These are phyloP conservation scores for Falciphora oryzae DNA, from an alignment of 2,329 filamentous ascomycete genomes.

Conservation along the genomic window DNA sequence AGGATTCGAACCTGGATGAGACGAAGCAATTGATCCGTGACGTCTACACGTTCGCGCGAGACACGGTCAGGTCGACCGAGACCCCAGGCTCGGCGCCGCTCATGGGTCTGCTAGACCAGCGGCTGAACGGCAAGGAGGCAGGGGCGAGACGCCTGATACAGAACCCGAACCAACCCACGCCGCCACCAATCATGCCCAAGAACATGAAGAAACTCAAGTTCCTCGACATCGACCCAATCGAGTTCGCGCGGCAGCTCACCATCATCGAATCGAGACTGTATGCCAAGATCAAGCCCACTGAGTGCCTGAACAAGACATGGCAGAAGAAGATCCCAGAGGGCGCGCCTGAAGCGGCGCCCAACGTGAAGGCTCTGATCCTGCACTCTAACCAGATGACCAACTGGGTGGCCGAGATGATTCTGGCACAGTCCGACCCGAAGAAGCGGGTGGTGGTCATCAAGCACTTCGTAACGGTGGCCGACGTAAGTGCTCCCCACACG, in stretches of 20 bases:
- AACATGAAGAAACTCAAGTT: constrained; percentile 99
- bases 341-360: constrained; percentile 79
- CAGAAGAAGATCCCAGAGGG: constrained; percentile 86
- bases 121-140: constrained; percentile 80
- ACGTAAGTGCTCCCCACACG: constrained; percentile 55
- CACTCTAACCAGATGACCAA: constrained; percentile 99
- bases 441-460: constrained; percentile 97
- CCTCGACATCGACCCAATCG: constrained; percentile 88
- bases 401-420: constrained; percentile 98
- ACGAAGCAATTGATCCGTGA: constrained; percentile 80
- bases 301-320: constrained; percentile 98
- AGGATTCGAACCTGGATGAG: constrained; percentile 70
- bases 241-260: constrained; percentile 95
- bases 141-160: constrained; percentile 81
- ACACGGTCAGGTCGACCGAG: constrained; percentile 87
- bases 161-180: constrained; percentile 75
- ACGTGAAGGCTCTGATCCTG: constrained; percentile 92
- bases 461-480: constrained; percentile 93
- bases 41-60: constrained; percentile 85
- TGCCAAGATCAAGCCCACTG: constrained; percentile 90
- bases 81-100: constrained; percentile 82
- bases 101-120: constrained; percentile 82
- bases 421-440: constrained; percentile 90
- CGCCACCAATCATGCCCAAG: constrained; percentile 88
- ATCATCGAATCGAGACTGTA: constrained; percentile 95